Evolutionary conservation across 805 yeast species (phyloP), one percentile per base, ranked within the genome.

Genomic region (Metschnikowia continentalis): DNA sequence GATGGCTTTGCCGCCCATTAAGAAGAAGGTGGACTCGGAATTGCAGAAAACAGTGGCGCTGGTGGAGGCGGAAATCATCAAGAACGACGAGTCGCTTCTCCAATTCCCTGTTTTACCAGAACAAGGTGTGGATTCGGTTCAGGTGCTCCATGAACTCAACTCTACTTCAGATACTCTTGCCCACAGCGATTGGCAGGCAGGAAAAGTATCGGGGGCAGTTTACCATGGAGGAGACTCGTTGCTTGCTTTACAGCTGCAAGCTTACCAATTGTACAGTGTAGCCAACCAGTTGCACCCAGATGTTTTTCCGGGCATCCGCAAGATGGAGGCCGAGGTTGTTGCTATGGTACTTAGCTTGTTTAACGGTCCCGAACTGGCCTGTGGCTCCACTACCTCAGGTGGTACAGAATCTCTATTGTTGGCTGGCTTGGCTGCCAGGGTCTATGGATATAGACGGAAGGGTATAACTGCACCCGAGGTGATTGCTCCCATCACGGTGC

Each of bases 221-320:
- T 92, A 92, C 62, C 98, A 94, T 61, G 97, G 98, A 32, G 97
- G 97, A 13, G 72, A 77, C n/a, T 88, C 87, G 32, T 69, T 92
- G 48, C 75, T 87, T 36, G 71, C 77, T 36, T 72, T 94, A 35
- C 98, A 94, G 68, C 71, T 94, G 7, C 68, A 78, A 49, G 94
- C 96, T 0, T 91, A 82, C 66, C 79, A 82, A 48, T 78, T 79
- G 61, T 91, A 81, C 66, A 81, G 94, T 5, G 90, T 91, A 22
- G 90, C 97, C 2, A 92, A 94, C 69, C 99, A 94, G 69, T 74
- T 92, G 47, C 99, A 92, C 66, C 99, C 99, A 0, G 98, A 92
- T 68, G 94, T 90, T 3, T 92, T 92, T 64, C 99, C 98, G 0
- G 98, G 95, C 5, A 88, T 92, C 6, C 81, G 99, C 40, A 90